Percentiles rank a stretch among this genome's conserved stretches.
Evolutionary conservation across 441 rosid genomes (phyloP).

Genomic region (Pelargonium myrrhifolium): DNA sequence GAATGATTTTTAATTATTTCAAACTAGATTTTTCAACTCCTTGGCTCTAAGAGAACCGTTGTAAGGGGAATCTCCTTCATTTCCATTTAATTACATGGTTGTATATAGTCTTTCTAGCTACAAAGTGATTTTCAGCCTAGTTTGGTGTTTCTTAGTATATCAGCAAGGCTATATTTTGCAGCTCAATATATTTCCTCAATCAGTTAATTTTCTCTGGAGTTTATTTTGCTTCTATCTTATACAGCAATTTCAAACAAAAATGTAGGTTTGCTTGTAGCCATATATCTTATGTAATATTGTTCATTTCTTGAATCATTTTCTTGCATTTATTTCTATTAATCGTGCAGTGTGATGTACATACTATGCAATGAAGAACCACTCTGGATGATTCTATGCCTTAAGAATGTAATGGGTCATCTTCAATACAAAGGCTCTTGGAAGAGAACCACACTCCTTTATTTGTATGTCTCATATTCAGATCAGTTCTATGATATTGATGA

Average conservation of each 20-base stretch:
- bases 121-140: neutral
- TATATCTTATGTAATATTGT: neutral
- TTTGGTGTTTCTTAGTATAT: neutral
- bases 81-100: neutral
- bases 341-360: slow-evolving; percentile 71
- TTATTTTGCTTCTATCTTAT: neutral
- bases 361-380: slow-evolving; percentile 87
- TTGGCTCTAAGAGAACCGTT: neutral
- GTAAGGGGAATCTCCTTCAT: neutral
- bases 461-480: slow-evolving; percentile 35
- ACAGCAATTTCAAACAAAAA: neutral
- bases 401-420: slow-evolving; percentile 40
- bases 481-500: neutral
- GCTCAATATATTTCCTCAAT: neutral
- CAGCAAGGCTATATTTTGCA: neutral
- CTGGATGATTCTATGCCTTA: slow-evolving; percentile 79
- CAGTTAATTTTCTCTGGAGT: neutral
- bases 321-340: neutral
- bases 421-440: slow-evolving; percentile 85
- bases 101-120: neutral
- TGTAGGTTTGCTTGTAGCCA: no score
- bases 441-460: slow-evolving; percentile 46
- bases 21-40: neutral
- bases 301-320: neutral
- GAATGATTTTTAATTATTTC: neutral